These are phyloP conservation scores for Lichtheimia hyalospora DNA, from an alignment of 371 early-diverging fungal species.

Conservation along the genomic window DNA sequence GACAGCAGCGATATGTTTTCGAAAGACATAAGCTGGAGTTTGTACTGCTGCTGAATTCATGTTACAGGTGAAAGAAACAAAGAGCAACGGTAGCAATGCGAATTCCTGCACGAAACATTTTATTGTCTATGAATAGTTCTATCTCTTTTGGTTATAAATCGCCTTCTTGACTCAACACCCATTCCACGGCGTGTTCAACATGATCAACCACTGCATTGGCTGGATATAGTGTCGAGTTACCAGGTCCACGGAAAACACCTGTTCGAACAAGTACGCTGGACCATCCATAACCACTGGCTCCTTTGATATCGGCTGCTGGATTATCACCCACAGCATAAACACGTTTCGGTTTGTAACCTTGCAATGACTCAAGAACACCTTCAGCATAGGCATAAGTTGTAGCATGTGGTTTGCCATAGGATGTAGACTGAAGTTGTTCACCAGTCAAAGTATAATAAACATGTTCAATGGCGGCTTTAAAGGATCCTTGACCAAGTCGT, in stretches of 20 bases:
- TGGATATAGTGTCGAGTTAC: constrained; percentile 56
- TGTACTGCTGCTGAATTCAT: constrained; percentile 11
- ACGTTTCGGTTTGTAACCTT: constrained; percentile 16
- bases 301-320: constrained; percentile 75
- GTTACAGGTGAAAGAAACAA: background rate
- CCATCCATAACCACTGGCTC: constrained; percentile 86
- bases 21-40: constrained; percentile 33
- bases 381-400: constrained; percentile 77
- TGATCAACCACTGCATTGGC: constrained; percentile 65
- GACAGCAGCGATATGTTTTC: constrained; percentile 31
- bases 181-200: constrained; percentile 76
- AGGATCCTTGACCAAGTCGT: constrained; percentile 84
- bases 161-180: constrained; percentile 43
- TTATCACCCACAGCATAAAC: constrained; percentile 79
- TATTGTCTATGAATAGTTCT: background rate
- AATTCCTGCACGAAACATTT: background rate
- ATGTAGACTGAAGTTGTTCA: constrained; percentile 58
- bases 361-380: constrained; percentile 27
- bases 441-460: constrained; percentile 36
- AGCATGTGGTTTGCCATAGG: constrained; percentile 84
- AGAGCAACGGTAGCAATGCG: too few species aligned
- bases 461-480: constrained; percentile 67
- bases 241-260: constrained; percentile 70
- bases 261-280: constrained; percentile 78
- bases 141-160: background rate